A percentile compares a stretch with the other conserved stretches of the same genome.
These are phyloP conservation scores for Erodium maritimum DNA, from an alignment of 345 rosid genomes.

Conservation along the genomic window DNA sequence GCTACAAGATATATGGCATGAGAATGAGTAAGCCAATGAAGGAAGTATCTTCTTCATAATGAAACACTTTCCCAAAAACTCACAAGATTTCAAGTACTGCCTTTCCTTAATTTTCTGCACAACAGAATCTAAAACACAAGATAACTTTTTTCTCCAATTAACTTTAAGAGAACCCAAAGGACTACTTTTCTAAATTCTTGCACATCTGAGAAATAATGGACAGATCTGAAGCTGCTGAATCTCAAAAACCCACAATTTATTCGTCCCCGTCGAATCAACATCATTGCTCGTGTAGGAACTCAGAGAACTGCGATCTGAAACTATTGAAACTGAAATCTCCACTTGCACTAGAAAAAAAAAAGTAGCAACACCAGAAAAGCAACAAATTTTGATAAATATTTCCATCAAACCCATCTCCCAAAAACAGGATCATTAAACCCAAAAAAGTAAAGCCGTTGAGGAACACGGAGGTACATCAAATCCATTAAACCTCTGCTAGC, in stretches of 20 bases:
- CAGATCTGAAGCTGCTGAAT: not conserved
- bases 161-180: no score
- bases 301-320: not conserved
- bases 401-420: not conserved
- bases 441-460: constrained; percentile 16
- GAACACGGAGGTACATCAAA: constrained; percentile 2
- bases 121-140: not conserved
- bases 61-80: not conserved
- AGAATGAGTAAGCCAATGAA: no score
- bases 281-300: not conserved
- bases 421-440: not conserved
- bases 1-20: no score
- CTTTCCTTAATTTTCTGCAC: no score
- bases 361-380: constrained; percentile 1
- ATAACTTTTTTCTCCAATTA: not conserved
- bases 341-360: not conserved
- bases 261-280: no score
- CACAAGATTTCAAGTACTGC: no score
- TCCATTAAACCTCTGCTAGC: constrained; percentile 4
- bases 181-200: not conserved
- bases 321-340: not conserved
- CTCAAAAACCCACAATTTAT: not conserved
- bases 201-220: not conserved
- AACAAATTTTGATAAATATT: constrained; percentile 8
- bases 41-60: no score